Percentiles rank a stretch among this genome's conserved stretches.
Conservation (phyloP, 2,329 filamentous ascomycete species). For the Colletotrichum camelliae region DNA sequence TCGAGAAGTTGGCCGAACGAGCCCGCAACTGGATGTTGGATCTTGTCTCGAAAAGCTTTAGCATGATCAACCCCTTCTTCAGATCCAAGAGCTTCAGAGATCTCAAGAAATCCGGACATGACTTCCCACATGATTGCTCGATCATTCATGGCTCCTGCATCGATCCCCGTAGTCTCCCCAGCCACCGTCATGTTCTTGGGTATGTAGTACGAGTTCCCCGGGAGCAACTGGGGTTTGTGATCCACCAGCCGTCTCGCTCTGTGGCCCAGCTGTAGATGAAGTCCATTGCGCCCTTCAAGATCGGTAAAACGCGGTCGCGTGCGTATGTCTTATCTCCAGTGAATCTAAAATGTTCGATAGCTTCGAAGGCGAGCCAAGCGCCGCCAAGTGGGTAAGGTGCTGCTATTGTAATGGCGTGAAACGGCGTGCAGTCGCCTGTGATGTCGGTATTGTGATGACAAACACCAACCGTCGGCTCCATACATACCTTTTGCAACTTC, state of each 20-base stretch:
- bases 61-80: constrained; percentile 3
- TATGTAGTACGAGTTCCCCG: constrained; percentile 26
- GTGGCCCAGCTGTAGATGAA: constrained; percentile 44
- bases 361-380: constrained; percentile 4
- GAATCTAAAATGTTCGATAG: constrained; percentile 42
- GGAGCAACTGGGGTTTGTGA: constrained; percentile 27
- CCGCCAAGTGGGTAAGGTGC: constrained; percentile 5
- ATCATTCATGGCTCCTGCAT: constrained; percentile 13
- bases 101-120: constrained; percentile 9
- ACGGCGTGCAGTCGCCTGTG: constrained; percentile 28
- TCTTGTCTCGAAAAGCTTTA: background rate
- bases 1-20: constrained; percentile 43
- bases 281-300: constrained; percentile 36
- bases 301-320: constrained; percentile 27
- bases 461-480: constrained; percentile 36
- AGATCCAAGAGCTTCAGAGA: constrained; percentile 7
- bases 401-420: constrained; percentile 9
- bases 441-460: constrained; percentile 43
- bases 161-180: constrained; percentile 6
- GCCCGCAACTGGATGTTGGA: background rate
- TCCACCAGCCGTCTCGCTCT: constrained; percentile 29
- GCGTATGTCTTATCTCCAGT: constrained; percentile 29
- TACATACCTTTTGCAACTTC: constrained; percentile 39
- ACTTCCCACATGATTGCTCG: constrained; percentile 21
- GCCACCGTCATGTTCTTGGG: constrained; percentile 12